Evolutionary conservation across 345 rosid species (phyloP).

Genomic region (Corymbia maculata): DNA sequence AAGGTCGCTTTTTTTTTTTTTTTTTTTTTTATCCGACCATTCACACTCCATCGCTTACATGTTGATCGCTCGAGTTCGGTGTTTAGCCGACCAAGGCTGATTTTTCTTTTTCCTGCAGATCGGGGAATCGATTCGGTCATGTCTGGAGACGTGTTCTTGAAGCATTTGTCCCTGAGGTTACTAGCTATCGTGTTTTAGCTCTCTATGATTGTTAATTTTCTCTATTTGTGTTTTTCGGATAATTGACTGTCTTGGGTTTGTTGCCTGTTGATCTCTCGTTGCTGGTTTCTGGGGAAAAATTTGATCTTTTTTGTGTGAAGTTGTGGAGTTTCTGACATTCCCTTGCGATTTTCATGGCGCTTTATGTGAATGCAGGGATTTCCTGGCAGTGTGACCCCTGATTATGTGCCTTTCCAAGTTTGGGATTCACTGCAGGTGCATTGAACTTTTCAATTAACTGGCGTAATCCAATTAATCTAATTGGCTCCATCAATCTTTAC

Average conservation of each 20-base stretch:
- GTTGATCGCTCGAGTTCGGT: neutral
- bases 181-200: neutral
- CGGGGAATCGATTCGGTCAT: conserved; percentile 53
- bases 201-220: neutral
- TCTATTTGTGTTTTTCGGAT: neutral
- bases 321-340: neutral
- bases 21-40: too few relatives aligned
- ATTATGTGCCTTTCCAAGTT: conserved; percentile 76
- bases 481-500: neutral
- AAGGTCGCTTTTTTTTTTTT: conserved; percentile 16
- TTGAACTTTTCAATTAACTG: neutral
- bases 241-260: neutral
- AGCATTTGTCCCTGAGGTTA: conserved; percentile 92
- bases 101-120: conserved; percentile 18
- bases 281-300: neutral
- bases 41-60: neutral
- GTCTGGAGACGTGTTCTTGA: conserved; percentile 74
- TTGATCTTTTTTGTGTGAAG: neutral
- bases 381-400: conserved; percentile 84
- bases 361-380: conserved; percentile 45
- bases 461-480: neutral
- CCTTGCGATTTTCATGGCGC: neutral
- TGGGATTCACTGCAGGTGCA: conserved; percentile 93
- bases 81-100: neutral
- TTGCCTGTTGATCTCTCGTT: neutral